Evolutionary conservation across 1,284 basidiomycete species (phyloP), one percentile per base, ranked within the genome.

Genomic region (Heterobasidion parviporum): DNA sequence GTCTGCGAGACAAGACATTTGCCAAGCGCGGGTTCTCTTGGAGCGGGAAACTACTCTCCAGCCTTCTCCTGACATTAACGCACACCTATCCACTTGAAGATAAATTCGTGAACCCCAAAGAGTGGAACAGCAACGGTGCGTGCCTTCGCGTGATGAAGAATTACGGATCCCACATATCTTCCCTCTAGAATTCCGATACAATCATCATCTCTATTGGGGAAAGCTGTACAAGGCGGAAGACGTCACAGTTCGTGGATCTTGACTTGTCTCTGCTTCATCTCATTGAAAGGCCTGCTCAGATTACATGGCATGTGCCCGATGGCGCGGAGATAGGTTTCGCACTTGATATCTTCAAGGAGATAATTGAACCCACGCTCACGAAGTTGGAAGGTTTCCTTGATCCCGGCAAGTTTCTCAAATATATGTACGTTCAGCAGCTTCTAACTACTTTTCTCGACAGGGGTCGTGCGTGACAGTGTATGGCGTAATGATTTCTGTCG

Each of bases 401-500:
- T 36, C 73, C 78, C 46, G 77, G 84, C 81, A 64, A 49, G 71
- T 67, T 15, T 38, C 58, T 16, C 16, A 55, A 14, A 48, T 20
- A 15, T 48, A 7, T 20, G 36, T n/a, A 4, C 6, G 6, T 26
- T 35, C 43, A 54, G 26, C 26, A 26, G 4, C 34, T 50, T 34
- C 44, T 57, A 20, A 16, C 52, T 45, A 15, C 16, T 72, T 48
- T 36, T 67, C 33, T 55, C 4, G 41, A 32, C 50, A 73, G 69
- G 66, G 33, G 64, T 75, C 44, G 59, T 67, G 12, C 75, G 81
- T 15, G 82, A 87, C 67, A 76, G 78, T 20, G 63, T 76, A 14
- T 97, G 94, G 94, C 81, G 87, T 32, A 95, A 94, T 69, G 90
- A 95, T 63, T 94, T 95, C 65, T 96, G 93, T 70, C 81, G 85